Evolutionary conservation across 352 stramenopile species (phyloP).

Genomic region (Blastocystis hominis): DNA sequence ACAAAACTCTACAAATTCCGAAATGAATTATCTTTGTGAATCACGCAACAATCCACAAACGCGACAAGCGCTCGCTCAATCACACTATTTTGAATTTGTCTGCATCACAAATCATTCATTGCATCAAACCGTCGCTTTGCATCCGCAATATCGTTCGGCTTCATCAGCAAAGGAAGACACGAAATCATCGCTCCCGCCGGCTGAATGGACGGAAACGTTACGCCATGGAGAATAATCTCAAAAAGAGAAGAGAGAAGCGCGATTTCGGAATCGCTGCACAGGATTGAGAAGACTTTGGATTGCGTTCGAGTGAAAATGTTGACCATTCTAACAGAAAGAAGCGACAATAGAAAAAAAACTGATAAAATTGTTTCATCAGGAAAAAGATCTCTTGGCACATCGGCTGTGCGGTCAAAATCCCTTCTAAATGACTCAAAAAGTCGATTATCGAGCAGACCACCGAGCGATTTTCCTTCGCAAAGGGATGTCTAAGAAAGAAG

Average conservation of each 20-base stretch:
- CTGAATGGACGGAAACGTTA: not conserved
- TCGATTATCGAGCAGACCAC: not conserved
- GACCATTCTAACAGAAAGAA: not conserved
- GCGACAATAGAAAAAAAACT: not conserved
- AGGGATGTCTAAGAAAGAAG: not conserved
- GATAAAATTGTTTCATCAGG: not conserved
- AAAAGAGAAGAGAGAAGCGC: not conserved
- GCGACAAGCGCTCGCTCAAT: not conserved
- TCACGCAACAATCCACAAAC: not conserved
- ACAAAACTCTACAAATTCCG: not conserved
- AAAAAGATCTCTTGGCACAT: not conserved
- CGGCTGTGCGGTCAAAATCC: not conserved
- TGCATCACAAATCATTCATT: not conserved
- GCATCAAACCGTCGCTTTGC: not conserved
- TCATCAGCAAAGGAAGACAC: not conserved
- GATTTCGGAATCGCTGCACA: not conserved
- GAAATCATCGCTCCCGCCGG: not conserved
- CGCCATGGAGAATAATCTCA: not conserved
- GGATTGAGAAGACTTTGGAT: not conserved
- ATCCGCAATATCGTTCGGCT: not conserved
- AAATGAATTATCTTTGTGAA: not conserved
- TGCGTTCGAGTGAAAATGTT: not conserved
- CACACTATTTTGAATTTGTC: not conserved
- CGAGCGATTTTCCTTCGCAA: constrained; percentile 24
- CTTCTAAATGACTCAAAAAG: not conserved